These are phyloP conservation scores for Debaryomycetaceae sp. DNA, from an alignment of 1,139 yeast genomes.

Conservation along the genomic window DNA sequence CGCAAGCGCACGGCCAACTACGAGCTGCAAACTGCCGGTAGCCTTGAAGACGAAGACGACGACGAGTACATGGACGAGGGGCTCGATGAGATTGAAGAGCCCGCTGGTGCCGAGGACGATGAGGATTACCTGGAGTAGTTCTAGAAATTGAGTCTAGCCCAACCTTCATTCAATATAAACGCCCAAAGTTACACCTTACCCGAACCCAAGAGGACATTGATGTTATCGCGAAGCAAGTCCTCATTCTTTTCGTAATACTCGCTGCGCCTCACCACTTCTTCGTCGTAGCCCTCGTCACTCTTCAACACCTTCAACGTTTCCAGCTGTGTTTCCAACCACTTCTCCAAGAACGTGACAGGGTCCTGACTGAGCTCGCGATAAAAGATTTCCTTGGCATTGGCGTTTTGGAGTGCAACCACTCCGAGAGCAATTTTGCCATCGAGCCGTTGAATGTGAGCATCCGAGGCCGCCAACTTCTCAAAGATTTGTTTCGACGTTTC, in stretches of 20 bases:
- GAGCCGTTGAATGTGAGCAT: constrained; percentile 49
- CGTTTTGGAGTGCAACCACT: constrained; percentile 61
- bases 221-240: constrained; percentile 62
- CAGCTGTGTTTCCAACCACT: constrained; percentile 72
- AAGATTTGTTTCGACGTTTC: constrained; percentile 37
- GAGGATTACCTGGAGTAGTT: constrained; percentile 11
- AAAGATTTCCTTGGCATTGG: constrained; percentile 49
- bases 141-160: constrained; percentile 13
- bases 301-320: constrained; percentile 71
- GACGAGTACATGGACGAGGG: constrained; percentile 11
- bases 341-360: constrained; percentile 70
- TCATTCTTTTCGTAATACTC: constrained; percentile 74
- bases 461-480: constrained; percentile 38
- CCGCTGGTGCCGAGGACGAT: constrained; percentile 9
- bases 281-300: constrained; percentile 88
- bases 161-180: constrained; percentile 9
- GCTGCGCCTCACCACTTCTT: constrained; percentile 81
- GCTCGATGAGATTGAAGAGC: constrained; percentile 11
- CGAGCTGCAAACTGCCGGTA: constrained; percentile 2
- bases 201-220: constrained; percentile 61
- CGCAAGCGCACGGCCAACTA: constrained; percentile 10
- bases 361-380: constrained; percentile 68
- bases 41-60: constrained; percentile 10
- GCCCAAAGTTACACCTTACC: constrained; percentile 9
- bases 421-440: constrained; percentile 61